phyloP scores from a whole-genome alignment of 371 early-diverging fungal genomes.

The Conidiobolus incongruus region DNA sequence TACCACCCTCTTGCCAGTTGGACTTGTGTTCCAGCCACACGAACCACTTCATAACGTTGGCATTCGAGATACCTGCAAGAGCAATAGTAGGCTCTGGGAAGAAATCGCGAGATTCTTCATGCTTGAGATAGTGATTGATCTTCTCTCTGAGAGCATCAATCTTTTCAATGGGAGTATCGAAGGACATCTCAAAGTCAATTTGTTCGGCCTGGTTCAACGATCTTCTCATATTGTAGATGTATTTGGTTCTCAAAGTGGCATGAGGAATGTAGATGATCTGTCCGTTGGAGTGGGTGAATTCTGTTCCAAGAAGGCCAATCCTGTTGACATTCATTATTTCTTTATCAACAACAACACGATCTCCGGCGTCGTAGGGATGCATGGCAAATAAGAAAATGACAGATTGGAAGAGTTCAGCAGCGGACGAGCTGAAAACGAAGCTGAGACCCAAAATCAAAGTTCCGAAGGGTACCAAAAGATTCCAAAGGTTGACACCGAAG shows the following conservation, averaged over 20 bases:
- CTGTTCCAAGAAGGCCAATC: conserved; percentile 14
- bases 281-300: conserved; percentile 36
- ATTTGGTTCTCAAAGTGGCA: conserved; percentile 28
- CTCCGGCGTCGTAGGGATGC: conserved; percentile 19
- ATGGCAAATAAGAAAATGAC: conserved; percentile 31
- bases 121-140: conserved; percentile 27
- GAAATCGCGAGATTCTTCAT: conserved; percentile 31
- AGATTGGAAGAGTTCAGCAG: conserved; percentile 27
- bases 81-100: conserved; percentile 30
- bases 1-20: conserved; percentile 52
- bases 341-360: conserved; percentile 12
- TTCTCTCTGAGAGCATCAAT: conserved; percentile 21
- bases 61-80: conserved; percentile 19
- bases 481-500: conserved; percentile 1
- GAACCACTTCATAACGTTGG: conserved; percentile 26
- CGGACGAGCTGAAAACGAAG: conserved; percentile 35
- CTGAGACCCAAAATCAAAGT: conserved; percentile 29
- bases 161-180: conserved; percentile 32
- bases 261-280: conserved; percentile 52
- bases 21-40: conserved; percentile 40
- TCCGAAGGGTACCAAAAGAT: conserved; percentile 10
- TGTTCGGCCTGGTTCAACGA: conserved; percentile 38
- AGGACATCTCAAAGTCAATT: conserved; percentile 31
- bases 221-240: conserved; percentile 53
- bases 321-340: conserved; percentile 15